Evolutionary conservation across 139 green algal genomes (phyloP).

Genomic region (Pycnococcus provasolii): DNA sequence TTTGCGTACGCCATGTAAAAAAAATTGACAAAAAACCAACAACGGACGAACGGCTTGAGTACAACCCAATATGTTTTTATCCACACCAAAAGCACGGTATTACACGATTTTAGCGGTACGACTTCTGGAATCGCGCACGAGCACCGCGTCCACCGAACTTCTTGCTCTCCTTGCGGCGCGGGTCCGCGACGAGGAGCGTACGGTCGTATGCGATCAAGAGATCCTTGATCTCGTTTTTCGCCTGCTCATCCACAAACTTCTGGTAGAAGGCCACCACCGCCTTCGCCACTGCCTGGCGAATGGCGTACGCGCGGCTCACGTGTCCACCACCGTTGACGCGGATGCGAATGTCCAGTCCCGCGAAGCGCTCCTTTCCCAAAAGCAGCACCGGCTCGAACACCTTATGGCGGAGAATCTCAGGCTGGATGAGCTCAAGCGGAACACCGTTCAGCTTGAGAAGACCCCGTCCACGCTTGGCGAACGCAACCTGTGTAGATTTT

Average conservation of each 20-base stretch:
- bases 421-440: slow-evolving; percentile 87
- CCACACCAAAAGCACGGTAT: too few relatives aligned
- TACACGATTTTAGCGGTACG: slow-evolving; percentile 75
- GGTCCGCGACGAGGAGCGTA: slow-evolving; percentile 95
- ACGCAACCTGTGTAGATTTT: slow-evolving; percentile 48
- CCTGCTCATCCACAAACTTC: slow-evolving; percentile 97
- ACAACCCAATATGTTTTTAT: too few relatives aligned
- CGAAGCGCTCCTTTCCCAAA: slow-evolving; percentile 79
- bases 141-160: slow-evolving; percentile 96
- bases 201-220: slow-evolving; percentile 88
- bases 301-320: slow-evolving; percentile 67
- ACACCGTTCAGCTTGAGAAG: slow-evolving; percentile 92
- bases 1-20: too few relatives aligned
- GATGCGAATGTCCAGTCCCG: slow-evolving; percentile 91
- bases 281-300: slow-evolving; percentile 96
- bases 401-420: slow-evolving; percentile 88
- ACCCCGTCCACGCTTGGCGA: slow-evolving; percentile 82
- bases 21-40: too few relatives aligned
- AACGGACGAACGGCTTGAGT: too few relatives aligned
- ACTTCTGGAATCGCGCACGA: slow-evolving; percentile 94
- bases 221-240: slow-evolving; percentile 97
- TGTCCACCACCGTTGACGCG: slow-evolving; percentile 92
- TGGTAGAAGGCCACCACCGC: slow-evolving; percentile 96
- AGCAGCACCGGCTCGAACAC: slow-evolving; percentile 91
- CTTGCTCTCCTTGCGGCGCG: slow-evolving; percentile 94